Percentiles rank a stretch among this genome's conserved stretches.
Conservation (phyloP, 1,284 basidiomycete genomes). For the Ustilago nuda region DNA sequence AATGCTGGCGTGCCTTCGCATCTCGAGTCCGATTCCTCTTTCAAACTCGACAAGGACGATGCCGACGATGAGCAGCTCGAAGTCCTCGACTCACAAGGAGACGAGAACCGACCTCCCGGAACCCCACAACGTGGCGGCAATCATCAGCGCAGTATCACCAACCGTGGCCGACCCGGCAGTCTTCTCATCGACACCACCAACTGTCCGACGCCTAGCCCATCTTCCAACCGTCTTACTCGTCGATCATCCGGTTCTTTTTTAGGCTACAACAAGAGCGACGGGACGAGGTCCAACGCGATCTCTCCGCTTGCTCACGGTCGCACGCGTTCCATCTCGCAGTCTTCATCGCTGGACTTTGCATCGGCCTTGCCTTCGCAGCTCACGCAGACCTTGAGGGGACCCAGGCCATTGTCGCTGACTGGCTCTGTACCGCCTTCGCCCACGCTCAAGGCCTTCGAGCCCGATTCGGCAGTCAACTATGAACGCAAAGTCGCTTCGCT, state of each 20-base stretch:
- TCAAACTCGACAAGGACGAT: conserved; percentile 35
- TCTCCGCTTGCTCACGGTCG: conserved; percentile 47
- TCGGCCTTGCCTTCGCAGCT: conserved; percentile 41
- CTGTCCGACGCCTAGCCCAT: conserved; percentile 34
- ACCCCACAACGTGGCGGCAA: conserved; percentile 22
- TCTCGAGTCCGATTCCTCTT: conserved; percentile 27
- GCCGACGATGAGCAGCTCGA: conserved; percentile 56
- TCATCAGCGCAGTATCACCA: conserved; percentile 27
- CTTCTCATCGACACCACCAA: conserved; percentile 53
- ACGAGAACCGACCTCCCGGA: conserved; percentile 28
- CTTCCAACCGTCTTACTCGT: conserved; percentile 44
- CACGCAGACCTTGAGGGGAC: conserved; percentile 32
- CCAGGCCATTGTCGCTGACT: conserved; percentile 55
- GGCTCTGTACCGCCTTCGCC: conserved; percentile 57
- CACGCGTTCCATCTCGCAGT: conserved; percentile 61
- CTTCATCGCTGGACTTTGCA: conserved; percentile 56
- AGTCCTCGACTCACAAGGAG: conserved; percentile 49
- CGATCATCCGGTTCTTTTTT: conserved; percentile 63
- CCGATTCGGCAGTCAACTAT: conserved; percentile 56
- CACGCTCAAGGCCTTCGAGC: conserved; percentile 48
- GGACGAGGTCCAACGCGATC: conserved; percentile 28
- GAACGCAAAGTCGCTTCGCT: conserved; percentile 60
- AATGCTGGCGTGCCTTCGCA: conserved; percentile 18
- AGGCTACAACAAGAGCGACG: conserved; percentile 63
- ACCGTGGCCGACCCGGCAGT: conserved; percentile 48